phyloP scores from a whole-genome alignment of 148 eudicot species.

The Arbutus unedo region DNA sequence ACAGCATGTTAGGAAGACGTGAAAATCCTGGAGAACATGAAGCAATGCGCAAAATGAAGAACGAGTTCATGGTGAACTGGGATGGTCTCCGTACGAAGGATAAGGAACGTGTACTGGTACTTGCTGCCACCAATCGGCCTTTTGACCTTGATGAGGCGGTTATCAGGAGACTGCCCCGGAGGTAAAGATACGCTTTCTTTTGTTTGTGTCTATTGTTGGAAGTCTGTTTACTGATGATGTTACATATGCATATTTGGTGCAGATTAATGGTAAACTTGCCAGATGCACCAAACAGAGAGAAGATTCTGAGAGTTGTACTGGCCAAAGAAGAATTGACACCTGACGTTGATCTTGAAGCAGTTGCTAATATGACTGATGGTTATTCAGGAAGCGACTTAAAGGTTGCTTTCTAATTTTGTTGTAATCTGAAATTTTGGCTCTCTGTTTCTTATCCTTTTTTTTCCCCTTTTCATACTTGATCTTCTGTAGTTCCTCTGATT shows the following conservation, averaged over 20 bases:
- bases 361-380: constrained; percentile 88
- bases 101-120: constrained; percentile 87
- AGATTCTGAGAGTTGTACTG: constrained; percentile 73
- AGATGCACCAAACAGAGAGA: constrained; percentile 80
- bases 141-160: constrained; percentile 98
- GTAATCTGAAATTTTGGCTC: background rate
- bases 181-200: constrained; percentile 32
- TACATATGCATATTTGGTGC: constrained; percentile 22
- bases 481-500: background rate
- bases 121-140: constrained; percentile 94
- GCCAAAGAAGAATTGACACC: constrained; percentile 81
- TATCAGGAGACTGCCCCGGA: constrained; percentile 87
- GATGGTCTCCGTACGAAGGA: constrained; percentile 95
- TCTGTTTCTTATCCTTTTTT: background rate
- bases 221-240: background rate
- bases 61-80: constrained; percentile 97
- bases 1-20: constrained; percentile 96
- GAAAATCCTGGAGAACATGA: constrained; percentile 97
- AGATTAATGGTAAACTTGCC: constrained; percentile 96
- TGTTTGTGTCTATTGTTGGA: background rate
- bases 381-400: constrained; percentile 95
- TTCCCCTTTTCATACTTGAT: background rate
- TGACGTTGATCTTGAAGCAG: constrained; percentile 60
- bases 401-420: constrained; percentile 36
- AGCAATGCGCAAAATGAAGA: constrained; percentile 99